Percentiles rank a stretch among this genome's conserved stretches.
phyloP scores from a whole-genome alignment of 2,329 filamentous ascomycete genomes.

The Bertia moriformis region DNA sequence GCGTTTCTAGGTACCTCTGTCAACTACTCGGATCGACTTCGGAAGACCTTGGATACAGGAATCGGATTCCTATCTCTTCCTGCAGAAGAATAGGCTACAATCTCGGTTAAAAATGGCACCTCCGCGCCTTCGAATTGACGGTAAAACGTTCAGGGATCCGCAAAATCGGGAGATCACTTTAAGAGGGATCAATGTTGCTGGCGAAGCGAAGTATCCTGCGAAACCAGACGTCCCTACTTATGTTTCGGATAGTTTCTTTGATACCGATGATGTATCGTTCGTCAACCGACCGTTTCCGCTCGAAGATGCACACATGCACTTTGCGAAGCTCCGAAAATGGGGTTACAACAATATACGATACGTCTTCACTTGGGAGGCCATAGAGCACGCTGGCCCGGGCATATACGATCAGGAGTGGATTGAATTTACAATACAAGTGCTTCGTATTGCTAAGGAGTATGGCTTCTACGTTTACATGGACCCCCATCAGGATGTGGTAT shows the following conservation, averaged over 20 bases:
- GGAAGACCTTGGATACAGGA: too few species aligned
- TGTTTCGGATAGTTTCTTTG: neutral
- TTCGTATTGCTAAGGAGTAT: slow-evolving; percentile 6
- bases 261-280: neutral
- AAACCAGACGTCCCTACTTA: neutral
- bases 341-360: slow-evolving; percentile 9
- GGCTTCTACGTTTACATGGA: slow-evolving; percentile 10
- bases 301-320: slow-evolving; percentile 6
- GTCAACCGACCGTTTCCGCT: neutral
- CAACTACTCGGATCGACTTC: too few species aligned
- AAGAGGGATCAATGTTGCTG: neutral
- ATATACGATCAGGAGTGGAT: slow-evolving; percentile 10
- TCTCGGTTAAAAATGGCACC: neutral
- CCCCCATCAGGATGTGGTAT: slow-evolving; percentile 7
- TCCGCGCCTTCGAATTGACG: neutral
- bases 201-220: neutral
- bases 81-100: too few species aligned
- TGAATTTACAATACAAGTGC: slow-evolving; percentile 5
- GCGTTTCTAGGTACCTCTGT: too few species aligned
- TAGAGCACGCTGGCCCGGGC: slow-evolving; percentile 9
- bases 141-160: neutral
- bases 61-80: too few species aligned
- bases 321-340: slow-evolving; percentile 6
- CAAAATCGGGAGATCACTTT: neutral
- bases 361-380: slow-evolving; percentile 9